Conservation (phyloP, 768 basidiomycete genomes). For the Pleurotus sapidus region DNA sequence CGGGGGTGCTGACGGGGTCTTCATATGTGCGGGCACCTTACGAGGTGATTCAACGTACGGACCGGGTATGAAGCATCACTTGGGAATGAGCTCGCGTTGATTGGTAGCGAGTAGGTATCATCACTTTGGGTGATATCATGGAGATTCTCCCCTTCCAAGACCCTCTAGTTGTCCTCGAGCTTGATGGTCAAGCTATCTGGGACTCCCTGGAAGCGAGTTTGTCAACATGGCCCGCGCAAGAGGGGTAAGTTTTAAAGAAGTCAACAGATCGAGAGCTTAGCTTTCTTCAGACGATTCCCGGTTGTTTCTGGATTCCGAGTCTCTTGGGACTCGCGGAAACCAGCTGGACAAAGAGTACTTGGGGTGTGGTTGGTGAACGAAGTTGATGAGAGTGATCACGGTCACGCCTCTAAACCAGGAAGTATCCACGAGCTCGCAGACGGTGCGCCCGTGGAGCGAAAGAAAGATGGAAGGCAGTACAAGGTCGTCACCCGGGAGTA, state of each 20-base stretch:
- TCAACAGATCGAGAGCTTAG: too few relatives aligned
- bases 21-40: slow-evolving; percentile 81
- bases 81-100: neutral
- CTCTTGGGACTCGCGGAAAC: slow-evolving; percentile 79
- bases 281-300: slow-evolving; percentile 71
- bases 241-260: slow-evolving; percentile 54
- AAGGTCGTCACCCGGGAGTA: slow-evolving; percentile 86
- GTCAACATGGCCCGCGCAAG: slow-evolving; percentile 82
- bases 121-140: slow-evolving; percentile 84
- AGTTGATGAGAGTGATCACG: slow-evolving; percentile 25
- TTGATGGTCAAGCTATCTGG: slow-evolving; percentile 81
- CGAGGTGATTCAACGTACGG: slow-evolving; percentile 86
- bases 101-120: slow-evolving; percentile 39
- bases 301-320: slow-evolving; percentile 82
- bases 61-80: slow-evolving; percentile 47
- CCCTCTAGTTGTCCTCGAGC: slow-evolving; percentile 74
- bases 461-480: slow-evolving; percentile 57
- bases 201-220: slow-evolving; percentile 72
- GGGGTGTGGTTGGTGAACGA: slow-evolving; percentile 63
- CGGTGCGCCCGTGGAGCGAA: slow-evolving; percentile 52
- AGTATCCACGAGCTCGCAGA: slow-evolving; percentile 30
- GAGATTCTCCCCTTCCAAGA: slow-evolving; percentile 92
- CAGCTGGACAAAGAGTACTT: slow-evolving; percentile 68
- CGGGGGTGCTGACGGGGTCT: slow-evolving; percentile 73
- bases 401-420: slow-evolving; percentile 16